Conservation (phyloP, 202 grass and related monocot species). For the Schoenoplectus triqueter region DNA sequence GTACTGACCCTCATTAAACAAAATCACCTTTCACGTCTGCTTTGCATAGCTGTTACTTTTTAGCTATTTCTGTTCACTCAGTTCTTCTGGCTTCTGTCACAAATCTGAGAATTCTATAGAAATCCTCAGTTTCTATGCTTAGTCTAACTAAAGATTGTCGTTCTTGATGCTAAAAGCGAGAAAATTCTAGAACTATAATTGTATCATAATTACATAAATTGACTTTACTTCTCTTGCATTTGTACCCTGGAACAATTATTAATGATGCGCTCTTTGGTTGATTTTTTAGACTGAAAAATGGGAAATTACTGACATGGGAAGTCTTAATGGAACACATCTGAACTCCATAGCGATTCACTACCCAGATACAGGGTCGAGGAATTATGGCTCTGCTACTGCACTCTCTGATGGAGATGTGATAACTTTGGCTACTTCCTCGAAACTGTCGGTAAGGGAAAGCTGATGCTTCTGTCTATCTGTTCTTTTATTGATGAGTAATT, state of each 20-base stretch:
- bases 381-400: conserved; percentile 57
- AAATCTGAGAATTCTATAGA: neutral
- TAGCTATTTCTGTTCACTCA: neutral
- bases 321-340: conserved; percentile 86
- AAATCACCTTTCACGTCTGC: neutral
- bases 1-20: conserved; percentile 1
- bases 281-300: conserved; percentile 68
- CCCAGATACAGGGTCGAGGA: conserved; percentile 62
- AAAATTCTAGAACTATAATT: neutral
- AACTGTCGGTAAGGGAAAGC: conserved; percentile 58
- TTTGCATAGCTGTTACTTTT: neutral
- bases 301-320: conserved; percentile 87
- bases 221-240: neutral
- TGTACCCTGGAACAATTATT: neutral
- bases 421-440: conserved; percentile 69
- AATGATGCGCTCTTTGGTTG: neutral
- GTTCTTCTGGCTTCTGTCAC: neutral
- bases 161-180: neutral
- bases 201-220: neutral
- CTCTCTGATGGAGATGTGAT: conserved; percentile 84
- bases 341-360: conserved; percentile 65
- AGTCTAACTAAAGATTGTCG: neutral
- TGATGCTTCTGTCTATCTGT: conserved; percentile 16
- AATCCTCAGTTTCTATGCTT: neutral
- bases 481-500: conserved; percentile 9